Evolutionary conservation across 768 basidiomycete genomes (phyloP), one percentile per base, ranked within the genome.

Genomic region (Hypsizygus marmoreus): DNA sequence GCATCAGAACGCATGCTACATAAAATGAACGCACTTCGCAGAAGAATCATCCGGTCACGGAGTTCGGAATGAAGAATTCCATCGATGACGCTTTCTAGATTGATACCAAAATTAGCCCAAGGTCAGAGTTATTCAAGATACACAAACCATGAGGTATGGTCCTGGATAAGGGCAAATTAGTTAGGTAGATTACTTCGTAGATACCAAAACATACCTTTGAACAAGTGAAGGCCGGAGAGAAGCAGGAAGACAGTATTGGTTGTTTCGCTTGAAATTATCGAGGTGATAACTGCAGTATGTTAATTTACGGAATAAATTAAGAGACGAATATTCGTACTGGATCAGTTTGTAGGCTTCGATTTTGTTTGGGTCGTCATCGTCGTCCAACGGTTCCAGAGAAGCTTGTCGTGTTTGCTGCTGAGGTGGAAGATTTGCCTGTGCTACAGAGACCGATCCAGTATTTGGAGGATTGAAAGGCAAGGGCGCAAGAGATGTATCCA

Each of bases 201-300:
- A 35, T 14, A 24, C 33, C 36, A 22, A 25, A 40, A 26, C 71
- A 36, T 64, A 88, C 78, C 86, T 82, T 68, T 97, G 95, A 10
- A 94, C 84, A n/a, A 87, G 67, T 4, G 93, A 93, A 1, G 93
- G 92, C 4, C 89, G 80, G 36, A 97, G 70, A 10, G 91, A 94
- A 2, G 89, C 81, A 0, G 95, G 95, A 5, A 97, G 72, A 58
- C 88, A 90, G 61, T 97, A 97, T 9, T 80, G 77, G 31, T 84
- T 84, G 57, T 95, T 95, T 50, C 87, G 75, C 60, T 84, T 86
- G 63, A 83, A 93, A 57, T 95, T 95, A 55, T 93, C 88, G 38
- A 97, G 74, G 60, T 97, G 95, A 65, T 95, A 95, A 49, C 91
- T 91, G 40, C 20, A 33, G 3, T 33, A 33, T 7, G 34, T 52